phyloP scores from a whole-genome alignment of 805 yeast species.

The Metschnikowia anglica region DNA sequence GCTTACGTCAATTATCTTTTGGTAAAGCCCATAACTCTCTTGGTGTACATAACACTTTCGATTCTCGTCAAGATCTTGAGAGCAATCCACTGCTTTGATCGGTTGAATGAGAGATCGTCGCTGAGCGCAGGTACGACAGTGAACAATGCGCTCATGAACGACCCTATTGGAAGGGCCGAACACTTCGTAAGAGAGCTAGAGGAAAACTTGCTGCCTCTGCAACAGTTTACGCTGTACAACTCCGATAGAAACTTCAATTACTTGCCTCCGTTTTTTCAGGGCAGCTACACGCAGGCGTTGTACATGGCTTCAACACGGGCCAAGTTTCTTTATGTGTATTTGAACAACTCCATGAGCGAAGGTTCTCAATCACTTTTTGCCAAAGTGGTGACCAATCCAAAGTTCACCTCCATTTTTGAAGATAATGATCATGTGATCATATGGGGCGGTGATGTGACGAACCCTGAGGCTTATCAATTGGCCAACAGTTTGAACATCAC shows the following conservation, averaged over 20 bases:
- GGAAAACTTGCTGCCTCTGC: conserved; percentile 37
- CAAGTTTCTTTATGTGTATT: conserved; percentile 68
- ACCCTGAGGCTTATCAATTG: conserved; percentile 80
- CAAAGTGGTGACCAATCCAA: conserved; percentile 51
- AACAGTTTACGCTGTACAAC: conserved; percentile 16
- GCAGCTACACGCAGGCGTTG: conserved; percentile 80
- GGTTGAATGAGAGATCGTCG: conserved; percentile 5
- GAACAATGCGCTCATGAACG: conserved; percentile 27
- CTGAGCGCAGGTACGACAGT: conserved; percentile 14
- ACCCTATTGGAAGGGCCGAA: conserved; percentile 55
- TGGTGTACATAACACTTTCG: neutral
- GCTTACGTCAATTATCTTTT: neutral
- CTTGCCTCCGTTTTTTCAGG: conserved; percentile 56
- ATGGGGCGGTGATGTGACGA: conserved; percentile 88
- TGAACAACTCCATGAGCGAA: conserved; percentile 73
- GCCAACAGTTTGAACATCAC: conserved; percentile 72
- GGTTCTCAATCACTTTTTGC: conserved; percentile 53
- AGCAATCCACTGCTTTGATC: conserved; percentile 12
- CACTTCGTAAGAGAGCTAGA: conserved; percentile 53
- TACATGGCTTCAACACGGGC: conserved; percentile 66
- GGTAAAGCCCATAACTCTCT: conserved; percentile 6
- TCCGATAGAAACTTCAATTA: conserved; percentile 5
- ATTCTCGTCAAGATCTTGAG: conserved; percentile 1
- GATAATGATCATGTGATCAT: conserved; percentile 53
- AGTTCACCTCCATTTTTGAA: conserved; percentile 42